A percentile compares a stretch with the other conserved stretches of the same genome.
Conservation (phyloP, 2,329 filamentous ascomycete genomes). For the Penicillium sp. region DNA sequence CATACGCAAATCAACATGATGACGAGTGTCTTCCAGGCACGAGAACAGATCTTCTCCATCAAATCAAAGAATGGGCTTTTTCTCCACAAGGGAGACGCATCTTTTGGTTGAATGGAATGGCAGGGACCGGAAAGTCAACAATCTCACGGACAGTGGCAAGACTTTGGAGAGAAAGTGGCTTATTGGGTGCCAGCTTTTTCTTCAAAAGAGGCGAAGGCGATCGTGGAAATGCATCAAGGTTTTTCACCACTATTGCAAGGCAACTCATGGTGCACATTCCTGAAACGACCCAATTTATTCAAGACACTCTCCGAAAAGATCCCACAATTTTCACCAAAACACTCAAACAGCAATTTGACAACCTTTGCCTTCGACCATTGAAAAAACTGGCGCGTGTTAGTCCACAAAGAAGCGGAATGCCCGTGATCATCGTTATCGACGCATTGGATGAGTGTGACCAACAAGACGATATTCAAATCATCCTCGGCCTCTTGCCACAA, state of each 20-base stretch:
- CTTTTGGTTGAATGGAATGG: not conserved
- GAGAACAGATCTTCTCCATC: not conserved
- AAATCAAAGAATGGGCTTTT: not conserved
- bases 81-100: not conserved
- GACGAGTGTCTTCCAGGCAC: not conserved
- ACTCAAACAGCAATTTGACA: constrained; percentile 30
- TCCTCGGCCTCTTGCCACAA: too few species aligned
- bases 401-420: too few species aligned
- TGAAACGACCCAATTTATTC: constrained; percentile 22
- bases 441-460: too few species aligned
- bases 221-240: constrained; percentile 9
- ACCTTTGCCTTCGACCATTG: constrained; percentile 28
- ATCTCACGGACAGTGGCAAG: not conserved
- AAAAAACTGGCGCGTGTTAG: too few species aligned
- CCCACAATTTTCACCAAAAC: constrained; percentile 28
- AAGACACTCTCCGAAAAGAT: constrained; percentile 26
- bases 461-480: too few species aligned
- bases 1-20: not conserved
- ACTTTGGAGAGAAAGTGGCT: too few species aligned
- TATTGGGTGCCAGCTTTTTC: too few species aligned
- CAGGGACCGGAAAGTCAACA: not conserved
- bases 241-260: constrained; percentile 17
- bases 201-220: not conserved
- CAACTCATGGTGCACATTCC: constrained; percentile 38
- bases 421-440: too few species aligned